A percentile compares a stretch with the other conserved stretches of the same genome.
Evolutionary conservation across 176 grass and related monocot genomes (phyloP).

Genomic region (Eleusine indica): DNA sequence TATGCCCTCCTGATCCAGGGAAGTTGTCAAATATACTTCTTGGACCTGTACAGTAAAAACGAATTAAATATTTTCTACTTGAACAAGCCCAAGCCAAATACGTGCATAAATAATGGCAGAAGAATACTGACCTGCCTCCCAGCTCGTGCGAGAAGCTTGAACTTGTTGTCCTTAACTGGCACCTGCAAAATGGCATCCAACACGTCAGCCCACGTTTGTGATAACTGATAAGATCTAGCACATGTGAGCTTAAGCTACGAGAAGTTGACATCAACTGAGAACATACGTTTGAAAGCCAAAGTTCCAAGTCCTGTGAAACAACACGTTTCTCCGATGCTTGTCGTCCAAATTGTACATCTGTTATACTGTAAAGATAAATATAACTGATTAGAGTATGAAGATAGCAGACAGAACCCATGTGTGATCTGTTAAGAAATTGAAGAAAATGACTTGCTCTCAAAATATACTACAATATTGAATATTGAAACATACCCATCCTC

Average conservation of each 20-base stretch:
- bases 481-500: constrained; percentile 80
- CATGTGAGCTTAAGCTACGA: neutral
- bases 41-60: constrained; percentile 64
- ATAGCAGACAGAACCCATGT: neutral
- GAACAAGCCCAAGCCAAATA: neutral
- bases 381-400: neutral
- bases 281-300: constrained; percentile 94
- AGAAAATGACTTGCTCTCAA: constrained; percentile 19
- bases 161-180: constrained; percentile 84
- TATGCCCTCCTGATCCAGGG: constrained; percentile 82
- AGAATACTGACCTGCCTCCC: constrained; percentile 79
- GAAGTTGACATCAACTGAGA: neutral
- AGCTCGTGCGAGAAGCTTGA: constrained; percentile 96
- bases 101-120: neutral
- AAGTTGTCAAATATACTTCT: constrained; percentile 92
- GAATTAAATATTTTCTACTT: neutral
- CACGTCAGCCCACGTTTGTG: constrained; percentile 8
- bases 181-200: constrained; percentile 55
- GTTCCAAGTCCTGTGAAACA: constrained; percentile 94
- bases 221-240: neutral
- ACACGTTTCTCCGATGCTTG: constrained; percentile 91
- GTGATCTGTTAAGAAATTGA: neutral
- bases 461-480: neutral
- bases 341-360: constrained; percentile 73
- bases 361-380: constrained; percentile 65